Conservation (phyloP, 2,329 filamentous ascomycete species). For the Septoria linicola region DNA sequence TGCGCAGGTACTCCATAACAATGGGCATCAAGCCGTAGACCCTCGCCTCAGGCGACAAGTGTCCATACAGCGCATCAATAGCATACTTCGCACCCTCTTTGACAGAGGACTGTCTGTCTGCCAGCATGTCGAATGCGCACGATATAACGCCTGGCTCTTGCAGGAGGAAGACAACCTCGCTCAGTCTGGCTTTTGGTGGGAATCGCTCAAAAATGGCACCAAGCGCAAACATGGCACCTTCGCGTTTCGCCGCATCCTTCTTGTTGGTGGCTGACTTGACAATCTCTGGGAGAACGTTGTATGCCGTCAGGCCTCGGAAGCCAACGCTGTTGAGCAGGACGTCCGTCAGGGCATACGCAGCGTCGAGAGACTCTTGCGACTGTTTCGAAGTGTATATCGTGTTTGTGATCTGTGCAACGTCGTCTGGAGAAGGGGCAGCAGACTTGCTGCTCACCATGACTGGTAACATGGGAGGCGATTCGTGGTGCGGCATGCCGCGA, state of each 20-base stretch:
- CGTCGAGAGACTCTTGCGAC: slow-evolving; percentile 59
- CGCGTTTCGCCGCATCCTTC: slow-evolving; percentile 81
- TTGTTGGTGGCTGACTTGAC: slow-evolving; percentile 85
- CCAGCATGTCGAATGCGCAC: slow-evolving; percentile 75
- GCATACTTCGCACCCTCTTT: slow-evolving; percentile 92
- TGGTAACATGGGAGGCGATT: slow-evolving; percentile 51
- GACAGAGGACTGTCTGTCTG: slow-evolving; percentile 87
- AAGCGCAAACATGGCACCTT: slow-evolving; percentile 91
- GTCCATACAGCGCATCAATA: slow-evolving; percentile 79
- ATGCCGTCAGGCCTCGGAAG: slow-evolving; percentile 60
- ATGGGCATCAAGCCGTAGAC: slow-evolving; percentile 78
- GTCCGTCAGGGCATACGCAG: slow-evolving; percentile 64
- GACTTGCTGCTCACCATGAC: slow-evolving; percentile 48
- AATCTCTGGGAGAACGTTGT: slow-evolving; percentile 62
- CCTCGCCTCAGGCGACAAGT: slow-evolving; percentile 77
- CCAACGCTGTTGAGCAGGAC: slow-evolving; percentile 65
- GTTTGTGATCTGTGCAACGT: slow-evolving; percentile 45
- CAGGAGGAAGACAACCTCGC: slow-evolving; percentile 78
- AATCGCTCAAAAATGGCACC: slow-evolving; percentile 92
- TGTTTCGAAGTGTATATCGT: slow-evolving; percentile 52
- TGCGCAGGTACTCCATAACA: slow-evolving; percentile 72
- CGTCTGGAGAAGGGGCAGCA: slow-evolving; percentile 48
- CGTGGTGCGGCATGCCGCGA: slow-evolving; percentile 49
- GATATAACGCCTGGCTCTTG: slow-evolving; percentile 73
- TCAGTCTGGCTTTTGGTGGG: slow-evolving; percentile 71